phyloP scores from a whole-genome alignment of 2,329 filamentous ascomycete genomes.

The Metarhizium rileyi region DNA sequence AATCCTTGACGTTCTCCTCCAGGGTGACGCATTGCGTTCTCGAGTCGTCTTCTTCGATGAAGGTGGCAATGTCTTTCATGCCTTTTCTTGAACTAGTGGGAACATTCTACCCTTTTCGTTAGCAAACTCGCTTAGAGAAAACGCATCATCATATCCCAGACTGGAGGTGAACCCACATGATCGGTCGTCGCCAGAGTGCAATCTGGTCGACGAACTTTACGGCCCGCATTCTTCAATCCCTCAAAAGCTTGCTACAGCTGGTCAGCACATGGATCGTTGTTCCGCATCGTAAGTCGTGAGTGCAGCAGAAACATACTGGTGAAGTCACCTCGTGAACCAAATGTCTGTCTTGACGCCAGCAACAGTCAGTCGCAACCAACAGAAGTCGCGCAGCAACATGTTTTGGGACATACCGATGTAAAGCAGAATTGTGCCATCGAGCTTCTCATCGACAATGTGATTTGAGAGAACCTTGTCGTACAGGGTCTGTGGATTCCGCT shows the following conservation, averaged over 20 bases:
- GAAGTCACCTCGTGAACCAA: slow-evolving; percentile 98
- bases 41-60: slow-evolving; percentile 92
- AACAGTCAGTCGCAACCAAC: not conserved
- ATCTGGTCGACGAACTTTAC: slow-evolving; percentile 84
- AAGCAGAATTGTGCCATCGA: slow-evolving; percentile 82
- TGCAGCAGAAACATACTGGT: slow-evolving; percentile 48
- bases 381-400: not conserved
- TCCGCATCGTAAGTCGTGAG: slow-evolving; percentile 1
- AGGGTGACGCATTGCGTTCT: slow-evolving; percentile 89
- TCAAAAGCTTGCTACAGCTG: slow-evolving; percentile 80
- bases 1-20: slow-evolving; percentile 95
- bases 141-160: too few relatives aligned
- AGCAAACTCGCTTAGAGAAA: slow-evolving; percentile 5
- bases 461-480: slow-evolving; percentile 97
- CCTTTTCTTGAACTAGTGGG: slow-evolving; percentile 84
- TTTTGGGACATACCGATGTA: slow-evolving; percentile 68
- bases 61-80: slow-evolving; percentile 87
- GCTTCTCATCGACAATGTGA: slow-evolving; percentile 92
- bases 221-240: slow-evolving; percentile 78
- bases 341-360: slow-evolving; percentile 60
- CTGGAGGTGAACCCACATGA: slow-evolving; percentile 79
- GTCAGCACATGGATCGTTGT: not conserved
- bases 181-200: slow-evolving; percentile 95
- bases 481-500: slow-evolving; percentile 67
- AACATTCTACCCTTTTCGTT: slow-evolving; percentile 59